phyloP scores from a whole-genome alignment of 257 asterid genomes.

The Paulownia fortunei region DNA sequence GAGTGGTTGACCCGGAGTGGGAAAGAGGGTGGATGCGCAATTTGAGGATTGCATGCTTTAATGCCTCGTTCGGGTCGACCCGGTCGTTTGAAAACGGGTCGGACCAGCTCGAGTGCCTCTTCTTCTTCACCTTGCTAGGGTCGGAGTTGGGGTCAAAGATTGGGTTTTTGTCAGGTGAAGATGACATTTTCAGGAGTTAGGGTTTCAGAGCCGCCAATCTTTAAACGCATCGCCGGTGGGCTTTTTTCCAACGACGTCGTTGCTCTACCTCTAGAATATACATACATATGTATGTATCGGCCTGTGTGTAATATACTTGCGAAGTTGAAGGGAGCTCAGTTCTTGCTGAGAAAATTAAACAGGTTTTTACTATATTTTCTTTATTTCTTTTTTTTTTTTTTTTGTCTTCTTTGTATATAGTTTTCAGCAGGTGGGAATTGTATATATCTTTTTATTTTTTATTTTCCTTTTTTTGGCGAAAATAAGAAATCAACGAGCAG shows the following conservation, averaged over 20 bases:
- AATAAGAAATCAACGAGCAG: conserved; percentile 6
- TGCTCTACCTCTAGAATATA: not conserved
- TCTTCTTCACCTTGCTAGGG: conserved; percentile 42
- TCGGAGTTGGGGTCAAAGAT: no score
- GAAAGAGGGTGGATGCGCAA: conserved; percentile 71
- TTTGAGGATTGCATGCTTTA: conserved; percentile 63
- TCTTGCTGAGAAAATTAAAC: not conserved
- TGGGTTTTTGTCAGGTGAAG: conserved; percentile 52
- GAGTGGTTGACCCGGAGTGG: conserved; percentile 65
- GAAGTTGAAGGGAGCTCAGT: conserved; percentile 17
- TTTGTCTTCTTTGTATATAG: not conserved
- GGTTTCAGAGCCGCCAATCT: conserved; percentile 43
- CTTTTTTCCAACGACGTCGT: conserved; percentile 25
- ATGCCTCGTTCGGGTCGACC: conserved; percentile 59
- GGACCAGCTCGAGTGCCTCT: conserved; percentile 56
- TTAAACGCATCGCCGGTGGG: conserved; percentile 38
- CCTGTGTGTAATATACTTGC: not conserved
- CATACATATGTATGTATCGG: not conserved
- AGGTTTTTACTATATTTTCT: conserved; percentile 1
- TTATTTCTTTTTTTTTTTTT: not conserved
- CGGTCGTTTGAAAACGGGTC: conserved; percentile 44
- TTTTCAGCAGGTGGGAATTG: not conserved
- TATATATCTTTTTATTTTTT: no score
- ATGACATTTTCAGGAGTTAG: conserved; percentile 50
- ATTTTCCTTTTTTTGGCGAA: not conserved